phyloP scores from a whole-genome alignment of 2,329 filamentous ascomycete species.

The Madurella mycetomatis region DNA sequence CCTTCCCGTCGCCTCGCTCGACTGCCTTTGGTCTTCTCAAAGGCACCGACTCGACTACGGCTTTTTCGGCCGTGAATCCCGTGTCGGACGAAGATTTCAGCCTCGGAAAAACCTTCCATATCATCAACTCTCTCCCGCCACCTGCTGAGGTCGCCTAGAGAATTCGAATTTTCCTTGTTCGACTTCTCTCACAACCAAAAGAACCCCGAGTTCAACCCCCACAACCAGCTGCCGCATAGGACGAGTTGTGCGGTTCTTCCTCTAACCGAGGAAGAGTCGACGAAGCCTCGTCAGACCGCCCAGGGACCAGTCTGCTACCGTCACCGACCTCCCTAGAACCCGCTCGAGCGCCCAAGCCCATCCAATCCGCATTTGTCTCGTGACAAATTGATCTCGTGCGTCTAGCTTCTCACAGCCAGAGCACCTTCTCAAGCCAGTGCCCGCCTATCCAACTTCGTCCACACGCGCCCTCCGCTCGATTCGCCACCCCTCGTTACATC shows the following conservation, averaged over 20 bases:
- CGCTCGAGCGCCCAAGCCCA: conserved; percentile 27
- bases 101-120: conserved; percentile 59
- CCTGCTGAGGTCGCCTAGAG: conserved; percentile 49
- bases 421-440: conserved; percentile 1
- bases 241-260: conserved; percentile 97
- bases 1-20: conserved; percentile 13
- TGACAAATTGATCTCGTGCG: conserved; percentile 13
- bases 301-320: conserved; percentile 88
- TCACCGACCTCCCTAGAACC: conserved; percentile 92
- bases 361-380: conserved; percentile 7
- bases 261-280: conserved; percentile 99
- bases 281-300: conserved; percentile 91
- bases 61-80: conserved; percentile 57
- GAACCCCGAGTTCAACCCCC: conserved; percentile 52
- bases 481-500: conserved; percentile 26
- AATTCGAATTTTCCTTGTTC: conserved; percentile 47
- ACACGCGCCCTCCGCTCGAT: conserved; percentile 22
- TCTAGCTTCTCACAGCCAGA: neutral
- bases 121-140: conserved; percentile 62
- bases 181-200: conserved; percentile 43
- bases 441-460: conserved; percentile 1
- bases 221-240: conserved; percentile 99
- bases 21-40: conserved; percentile 65
- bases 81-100: conserved; percentile 68
- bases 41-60: conserved; percentile 58